A percentile compares a stretch with the other conserved stretches of the same genome.
phyloP scores from a whole-genome alignment of 768 basidiomycete genomes.

The Asterophora lycoperdoides region DNA sequence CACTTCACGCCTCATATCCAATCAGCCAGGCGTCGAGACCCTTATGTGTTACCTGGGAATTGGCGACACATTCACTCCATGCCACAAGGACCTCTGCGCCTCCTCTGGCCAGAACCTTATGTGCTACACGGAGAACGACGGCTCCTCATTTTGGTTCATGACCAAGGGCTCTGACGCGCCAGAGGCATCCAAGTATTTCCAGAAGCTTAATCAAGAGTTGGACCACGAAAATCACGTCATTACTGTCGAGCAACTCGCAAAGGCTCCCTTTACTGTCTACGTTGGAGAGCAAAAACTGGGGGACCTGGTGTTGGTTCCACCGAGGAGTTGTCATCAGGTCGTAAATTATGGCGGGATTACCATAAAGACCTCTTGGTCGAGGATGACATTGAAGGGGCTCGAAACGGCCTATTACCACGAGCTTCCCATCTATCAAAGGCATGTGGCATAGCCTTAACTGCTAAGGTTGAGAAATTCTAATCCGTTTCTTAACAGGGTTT shows the following conservation, averaged over 20 bases:
- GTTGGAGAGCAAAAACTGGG: conserved; percentile 70
- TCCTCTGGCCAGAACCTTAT: conserved; percentile 86
- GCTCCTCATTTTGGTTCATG: conserved; percentile 87
- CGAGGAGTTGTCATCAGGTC: conserved; percentile 80
- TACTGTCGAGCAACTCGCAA: conserved; percentile 56
- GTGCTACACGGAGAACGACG: conserved; percentile 71
- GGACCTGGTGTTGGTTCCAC: conserved; percentile 78
- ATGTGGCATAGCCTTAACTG: conserved; percentile 8
- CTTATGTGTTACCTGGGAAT: conserved; percentile 84
- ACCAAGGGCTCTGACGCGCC: conserved; percentile 57
- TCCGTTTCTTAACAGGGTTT: conserved; percentile 48
- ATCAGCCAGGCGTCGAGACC: conserved; percentile 62
- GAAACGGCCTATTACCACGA: conserved; percentile 62
- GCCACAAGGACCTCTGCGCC: conserved; percentile 81
- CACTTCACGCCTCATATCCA: neutral
- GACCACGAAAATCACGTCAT: conserved; percentile 73
- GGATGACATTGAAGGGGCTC: conserved; percentile 70
- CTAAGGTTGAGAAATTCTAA: neutral
- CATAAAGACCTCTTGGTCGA: conserved; percentile 82
- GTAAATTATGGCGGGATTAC: conserved; percentile 78
- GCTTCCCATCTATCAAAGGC: conserved; percentile 79
- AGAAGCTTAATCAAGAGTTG: conserved; percentile 49
- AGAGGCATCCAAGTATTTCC: conserved; percentile 56
- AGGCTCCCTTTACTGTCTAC: conserved; percentile 66
- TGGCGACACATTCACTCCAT: conserved; percentile 80